phyloP scores from a whole-genome alignment of 2,329 filamentous ascomycete genomes.

The Arthrobotrys pseudoclavata region DNA sequence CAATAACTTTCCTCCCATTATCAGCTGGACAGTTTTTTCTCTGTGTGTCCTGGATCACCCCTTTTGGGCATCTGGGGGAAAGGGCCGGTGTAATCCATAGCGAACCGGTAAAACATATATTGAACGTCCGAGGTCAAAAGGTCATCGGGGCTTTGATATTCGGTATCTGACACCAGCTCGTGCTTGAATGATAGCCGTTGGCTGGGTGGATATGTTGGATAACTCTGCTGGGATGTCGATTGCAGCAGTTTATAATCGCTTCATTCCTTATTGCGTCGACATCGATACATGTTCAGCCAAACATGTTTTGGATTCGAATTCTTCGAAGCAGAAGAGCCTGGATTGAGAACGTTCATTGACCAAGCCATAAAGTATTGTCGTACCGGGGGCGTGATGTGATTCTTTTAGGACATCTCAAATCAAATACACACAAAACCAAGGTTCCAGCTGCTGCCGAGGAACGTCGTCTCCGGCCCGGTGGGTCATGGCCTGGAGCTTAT shows the following conservation, averaged over 20 bases:
- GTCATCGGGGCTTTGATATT: neutral
- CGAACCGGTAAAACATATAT: neutral
- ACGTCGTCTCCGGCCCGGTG: constrained; percentile 42
- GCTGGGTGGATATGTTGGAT: constrained; percentile 30
- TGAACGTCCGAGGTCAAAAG: neutral
- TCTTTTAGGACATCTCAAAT: neutral
- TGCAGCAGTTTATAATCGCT: neutral
- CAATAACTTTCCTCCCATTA: neutral
- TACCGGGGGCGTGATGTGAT: neutral
- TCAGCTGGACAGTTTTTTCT: neutral
- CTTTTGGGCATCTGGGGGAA: neutral
- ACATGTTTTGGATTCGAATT: neutral
- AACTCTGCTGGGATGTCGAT: neutral
- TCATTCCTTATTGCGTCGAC: neutral
- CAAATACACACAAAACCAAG: neutral
- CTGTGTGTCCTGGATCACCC: neutral
- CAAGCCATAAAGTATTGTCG: neutral
- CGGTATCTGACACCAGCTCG: constrained; percentile 2
- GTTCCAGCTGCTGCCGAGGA: constrained; percentile 2
- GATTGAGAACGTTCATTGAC: neutral
- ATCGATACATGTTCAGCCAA: neutral
- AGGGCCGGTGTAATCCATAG: constrained; percentile 1
- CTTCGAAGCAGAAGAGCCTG: neutral
- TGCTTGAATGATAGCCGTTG: constrained; percentile 4
- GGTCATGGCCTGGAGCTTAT: constrained; percentile 28